Evolutionary conservation across 176 grass and related monocot species (phyloP).

Genomic region (Eremochloa ophiuroides): DNA sequence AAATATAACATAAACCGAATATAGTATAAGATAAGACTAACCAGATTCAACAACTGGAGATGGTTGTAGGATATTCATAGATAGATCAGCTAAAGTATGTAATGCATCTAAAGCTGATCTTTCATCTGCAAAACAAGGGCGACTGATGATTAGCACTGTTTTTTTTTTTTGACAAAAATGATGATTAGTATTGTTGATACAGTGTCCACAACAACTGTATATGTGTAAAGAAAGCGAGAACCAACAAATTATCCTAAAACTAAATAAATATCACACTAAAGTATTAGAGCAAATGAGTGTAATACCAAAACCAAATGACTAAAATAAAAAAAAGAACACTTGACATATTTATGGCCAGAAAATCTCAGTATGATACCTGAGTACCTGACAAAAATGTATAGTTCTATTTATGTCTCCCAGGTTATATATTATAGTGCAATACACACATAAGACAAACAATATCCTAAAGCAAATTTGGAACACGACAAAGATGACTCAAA

Average conservation of each 20-base stretch:
- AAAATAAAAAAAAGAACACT: conserved; percentile 4
- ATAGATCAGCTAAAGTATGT: conserved; percentile 89
- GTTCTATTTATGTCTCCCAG: background rate
- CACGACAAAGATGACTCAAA: background rate
- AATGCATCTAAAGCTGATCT: conserved; percentile 71
- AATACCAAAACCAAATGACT: background rate
- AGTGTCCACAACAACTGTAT: too few relatives aligned
- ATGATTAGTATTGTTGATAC: too few relatives aligned
- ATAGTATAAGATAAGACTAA: conserved; percentile 38
- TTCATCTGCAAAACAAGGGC: conserved; percentile 60
- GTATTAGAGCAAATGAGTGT: background rate
- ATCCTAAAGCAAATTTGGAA: conserved; percentile 18
- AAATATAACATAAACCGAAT: conserved; percentile 17
- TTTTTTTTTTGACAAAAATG: too few relatives aligned
- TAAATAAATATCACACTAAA: conserved; percentile 15
- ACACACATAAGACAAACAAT: background rate
- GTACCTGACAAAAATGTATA: background rate
- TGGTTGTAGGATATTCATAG: conserved; percentile 91
- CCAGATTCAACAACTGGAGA: conserved; percentile 72
- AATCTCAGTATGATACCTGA: background rate
- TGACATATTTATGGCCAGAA: background rate
- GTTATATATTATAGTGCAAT: conserved; percentile 16
- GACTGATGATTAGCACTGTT: background rate
- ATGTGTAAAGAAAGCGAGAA: conserved; percentile 4
- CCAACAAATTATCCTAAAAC: conserved; percentile 25